These are phyloP conservation scores for Wickerhamiella spandovensis DNA, from an alignment of 805 yeast genomes.

Conservation along the genomic window DNA sequence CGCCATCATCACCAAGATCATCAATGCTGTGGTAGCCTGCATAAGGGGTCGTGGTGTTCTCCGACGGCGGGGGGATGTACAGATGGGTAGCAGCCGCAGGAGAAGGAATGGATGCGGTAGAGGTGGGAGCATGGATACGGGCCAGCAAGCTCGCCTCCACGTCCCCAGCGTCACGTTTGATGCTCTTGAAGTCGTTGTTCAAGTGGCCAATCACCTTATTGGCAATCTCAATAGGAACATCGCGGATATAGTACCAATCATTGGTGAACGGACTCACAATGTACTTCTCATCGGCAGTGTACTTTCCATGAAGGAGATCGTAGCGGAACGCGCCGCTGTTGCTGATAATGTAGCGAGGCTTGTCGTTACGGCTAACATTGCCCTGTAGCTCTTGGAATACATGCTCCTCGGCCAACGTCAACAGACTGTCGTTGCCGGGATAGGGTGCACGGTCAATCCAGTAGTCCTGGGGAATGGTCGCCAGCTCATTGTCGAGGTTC, in stretches of 20 bases:
- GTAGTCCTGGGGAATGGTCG: conserved; percentile 54
- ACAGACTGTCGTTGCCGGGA: conserved; percentile 43
- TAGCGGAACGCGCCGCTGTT: conserved; percentile 85
- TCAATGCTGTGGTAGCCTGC: conserved; percentile 68
- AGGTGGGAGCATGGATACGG: neutral
- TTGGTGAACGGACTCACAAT: conserved; percentile 79
- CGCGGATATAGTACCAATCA: conserved; percentile 53
- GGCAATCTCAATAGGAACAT: conserved; percentile 48
- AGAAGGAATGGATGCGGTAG: conserved; percentile 1
- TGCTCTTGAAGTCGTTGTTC: conserved; percentile 29
- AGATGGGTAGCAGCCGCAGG: neutral
- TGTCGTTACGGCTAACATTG: conserved; percentile 20
- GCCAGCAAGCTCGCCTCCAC: neutral
- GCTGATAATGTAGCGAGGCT: conserved; percentile 42
- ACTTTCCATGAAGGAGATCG: conserved; percentile 74
- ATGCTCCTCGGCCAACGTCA: conserved; percentile 41
- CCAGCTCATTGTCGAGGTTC: conserved; percentile 42
- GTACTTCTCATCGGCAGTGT: conserved; percentile 64
- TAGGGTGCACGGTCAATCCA: conserved; percentile 56
- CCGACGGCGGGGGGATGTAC: neutral
- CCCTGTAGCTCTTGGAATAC: conserved; percentile 34
- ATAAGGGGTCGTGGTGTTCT: neutral
- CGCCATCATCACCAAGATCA: conserved; percentile 76
- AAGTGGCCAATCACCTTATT: conserved; percentile 37
- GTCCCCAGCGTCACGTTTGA: neutral